Conservation (phyloP, 495 filamentous ascomycete species). For the Poronia punctata region DNA sequence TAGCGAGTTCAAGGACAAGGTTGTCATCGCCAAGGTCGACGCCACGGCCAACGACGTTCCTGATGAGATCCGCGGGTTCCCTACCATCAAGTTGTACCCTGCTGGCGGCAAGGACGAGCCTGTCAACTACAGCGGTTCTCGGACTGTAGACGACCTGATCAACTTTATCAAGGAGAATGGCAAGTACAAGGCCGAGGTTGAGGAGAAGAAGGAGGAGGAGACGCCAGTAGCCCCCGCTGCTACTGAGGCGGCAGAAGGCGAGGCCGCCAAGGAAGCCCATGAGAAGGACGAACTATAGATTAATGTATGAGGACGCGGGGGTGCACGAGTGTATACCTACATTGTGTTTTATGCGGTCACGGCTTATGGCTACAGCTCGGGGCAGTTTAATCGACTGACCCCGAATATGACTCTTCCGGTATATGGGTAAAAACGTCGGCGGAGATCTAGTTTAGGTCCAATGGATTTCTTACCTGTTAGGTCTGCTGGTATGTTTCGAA, state of each 20-base stretch:
- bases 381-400: constrained; percentile 18
- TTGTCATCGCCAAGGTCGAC: constrained; percentile 95
- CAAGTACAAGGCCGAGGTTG: constrained; percentile 64
- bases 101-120: constrained; percentile 81
- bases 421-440: constrained; percentile 24
- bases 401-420: constrained; percentile 18
- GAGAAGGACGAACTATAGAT: constrained; percentile 63
- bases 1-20: constrained; percentile 67
- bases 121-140: constrained; percentile 79
- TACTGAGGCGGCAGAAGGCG: constrained; percentile 39
- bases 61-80: constrained; percentile 95
- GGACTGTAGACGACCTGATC: constrained; percentile 89
- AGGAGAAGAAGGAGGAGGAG: constrained; percentile 48
- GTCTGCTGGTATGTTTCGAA: constrained; percentile 7
- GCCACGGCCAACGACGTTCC: constrained; percentile 95
- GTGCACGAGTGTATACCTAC: constrained; percentile 18
- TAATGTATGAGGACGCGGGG: constrained; percentile 4
- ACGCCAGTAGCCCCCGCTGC: constrained; percentile 46
- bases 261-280: constrained; percentile 36
- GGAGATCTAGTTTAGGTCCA: constrained; percentile 25
- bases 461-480: constrained; percentile 23
- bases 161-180: constrained; percentile 93
- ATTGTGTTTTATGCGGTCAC: constrained; percentile 18
- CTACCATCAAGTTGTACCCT: constrained; percentile 97
- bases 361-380: constrained; percentile 9